Conservation (phyloP, 129 eudicot genomes). For the Dittrichia graveolens region DNA sequence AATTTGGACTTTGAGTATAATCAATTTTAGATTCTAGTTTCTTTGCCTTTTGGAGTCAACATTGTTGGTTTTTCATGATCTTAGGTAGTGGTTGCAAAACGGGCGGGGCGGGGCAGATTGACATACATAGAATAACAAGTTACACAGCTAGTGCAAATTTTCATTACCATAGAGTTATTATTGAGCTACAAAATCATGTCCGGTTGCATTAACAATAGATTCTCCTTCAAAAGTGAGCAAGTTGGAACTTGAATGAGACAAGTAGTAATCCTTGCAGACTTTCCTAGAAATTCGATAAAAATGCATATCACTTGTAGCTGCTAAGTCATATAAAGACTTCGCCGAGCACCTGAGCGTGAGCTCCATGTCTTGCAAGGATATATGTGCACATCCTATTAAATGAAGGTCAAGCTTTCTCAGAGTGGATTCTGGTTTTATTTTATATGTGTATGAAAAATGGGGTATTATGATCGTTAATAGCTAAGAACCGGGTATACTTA, state of each 20-base stretch:
- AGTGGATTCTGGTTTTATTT: constrained; percentile 9
- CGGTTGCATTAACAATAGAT: background rate
- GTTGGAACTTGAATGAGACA: background rate
- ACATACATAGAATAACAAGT: background rate
- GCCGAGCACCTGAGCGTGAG: background rate
- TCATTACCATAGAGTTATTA: background rate
- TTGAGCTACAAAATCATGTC: constrained; percentile 5
- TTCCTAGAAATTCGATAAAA: background rate
- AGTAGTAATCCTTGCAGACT: constrained; percentile 1
- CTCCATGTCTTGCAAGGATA: constrained; percentile 5
- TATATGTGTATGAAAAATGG: background rate
- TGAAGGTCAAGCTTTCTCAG: constrained; percentile 6
- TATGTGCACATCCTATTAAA: background rate
- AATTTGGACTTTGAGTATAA: no score
- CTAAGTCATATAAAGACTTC: constrained; percentile 20
- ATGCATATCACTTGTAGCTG: constrained; percentile 7
- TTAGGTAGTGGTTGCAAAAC: no score
- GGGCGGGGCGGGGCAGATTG: background rate
- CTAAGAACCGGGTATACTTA: constrained; percentile 4
- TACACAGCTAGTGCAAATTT: background rate
- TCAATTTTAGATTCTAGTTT: no score
- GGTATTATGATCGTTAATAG: constrained; percentile 1
- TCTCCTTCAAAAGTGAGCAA: background rate
- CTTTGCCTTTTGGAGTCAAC: background rate
- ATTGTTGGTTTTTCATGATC: no score